Conservation (phyloP, 192 early-diverging fungal genomes). For the Coemansia brasiliensis region DNA sequence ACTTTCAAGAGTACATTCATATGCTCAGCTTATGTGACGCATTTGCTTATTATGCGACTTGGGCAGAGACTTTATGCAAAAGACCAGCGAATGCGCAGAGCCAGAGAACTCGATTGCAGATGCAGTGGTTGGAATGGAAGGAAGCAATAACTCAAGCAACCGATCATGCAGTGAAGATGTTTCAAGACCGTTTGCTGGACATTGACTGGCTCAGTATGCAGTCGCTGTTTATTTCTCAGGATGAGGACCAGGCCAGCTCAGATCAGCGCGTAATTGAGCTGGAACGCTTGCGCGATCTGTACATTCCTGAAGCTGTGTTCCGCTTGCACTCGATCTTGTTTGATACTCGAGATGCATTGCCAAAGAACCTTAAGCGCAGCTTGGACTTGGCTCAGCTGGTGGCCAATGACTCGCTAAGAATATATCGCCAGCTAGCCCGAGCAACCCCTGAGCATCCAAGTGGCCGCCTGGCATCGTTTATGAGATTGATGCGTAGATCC, state of each 20-base stretch:
- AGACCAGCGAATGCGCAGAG: constrained; percentile 13
- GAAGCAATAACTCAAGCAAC: constrained; percentile 17
- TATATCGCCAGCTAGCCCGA: constrained; percentile 54
- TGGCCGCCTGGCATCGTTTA: constrained; percentile 50
- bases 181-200: constrained; percentile 36
- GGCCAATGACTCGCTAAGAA: constrained; percentile 50
- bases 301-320: constrained; percentile 67
- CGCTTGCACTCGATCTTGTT: constrained; percentile 69
- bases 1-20: constrained; percentile 53
- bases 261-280: constrained; percentile 42
- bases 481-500: constrained; percentile 56
- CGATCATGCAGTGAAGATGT: constrained; percentile 28
- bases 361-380: constrained; percentile 56
- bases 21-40: constrained; percentile 51
- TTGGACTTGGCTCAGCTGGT: constrained; percentile 60
- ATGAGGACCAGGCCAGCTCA: background rate
- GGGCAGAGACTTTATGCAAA: constrained; percentile 46
- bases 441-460: constrained; percentile 36
- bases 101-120: constrained; percentile 16
- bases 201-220: constrained; percentile 36
- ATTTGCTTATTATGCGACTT: constrained; percentile 35
- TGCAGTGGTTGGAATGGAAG: constrained; percentile 45
- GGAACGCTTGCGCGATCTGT: constrained; percentile 54
- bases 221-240: constrained; percentile 18
- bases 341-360: constrained; percentile 59